Percentiles rank a stretch among this genome's conserved stretches.
Conservation (phyloP, 495 filamentous ascomycete species). For the Umbilicaria muhlenbergii region DNA sequence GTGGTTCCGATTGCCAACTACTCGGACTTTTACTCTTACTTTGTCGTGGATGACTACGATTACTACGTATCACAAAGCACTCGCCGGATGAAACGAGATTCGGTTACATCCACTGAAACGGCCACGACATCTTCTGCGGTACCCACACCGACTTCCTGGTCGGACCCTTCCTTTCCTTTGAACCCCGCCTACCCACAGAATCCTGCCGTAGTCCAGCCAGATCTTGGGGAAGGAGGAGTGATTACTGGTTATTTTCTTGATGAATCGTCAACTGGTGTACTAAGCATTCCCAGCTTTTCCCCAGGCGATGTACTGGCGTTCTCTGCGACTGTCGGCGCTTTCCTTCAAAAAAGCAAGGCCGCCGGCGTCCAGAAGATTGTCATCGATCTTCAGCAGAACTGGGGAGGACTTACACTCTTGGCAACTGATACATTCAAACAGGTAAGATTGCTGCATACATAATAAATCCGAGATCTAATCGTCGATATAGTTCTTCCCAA, state of each 20-base stretch:
- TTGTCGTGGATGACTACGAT: conserved; percentile 21
- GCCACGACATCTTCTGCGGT: no score
- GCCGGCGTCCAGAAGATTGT: conserved; percentile 28
- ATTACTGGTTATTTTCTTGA: conserved; percentile 29
- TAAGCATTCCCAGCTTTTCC: conserved; percentile 34
- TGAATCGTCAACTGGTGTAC: conserved; percentile 23
- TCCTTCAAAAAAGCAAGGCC: conserved; percentile 21
- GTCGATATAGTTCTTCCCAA: conserved; percentile 29
- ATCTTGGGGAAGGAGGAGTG: conserved; percentile 21
- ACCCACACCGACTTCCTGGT: conserved; percentile 8
- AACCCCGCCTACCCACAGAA: conserved; percentile 16
- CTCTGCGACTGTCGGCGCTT: conserved; percentile 21
- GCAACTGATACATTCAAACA: conserved; percentile 32
- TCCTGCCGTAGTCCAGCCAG: conserved; percentile 19
- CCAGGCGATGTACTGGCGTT: conserved; percentile 21
- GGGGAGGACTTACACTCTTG: conserved; percentile 24
- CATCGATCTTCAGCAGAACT: conserved; percentile 35
- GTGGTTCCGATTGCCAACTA: conserved; percentile 30
- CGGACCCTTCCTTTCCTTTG: not conserved
- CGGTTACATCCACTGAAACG: no score
- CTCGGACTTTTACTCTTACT: conserved; percentile 34
- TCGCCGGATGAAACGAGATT: no score
- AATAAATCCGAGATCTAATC: not conserved
- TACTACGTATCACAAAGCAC: no score
- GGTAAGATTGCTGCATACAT: no score